These are phyloP conservation scores for Graphilbum fragrans DNA, from an alignment of 2,329 filamentous ascomycete genomes.

Conservation along the genomic window DNA sequence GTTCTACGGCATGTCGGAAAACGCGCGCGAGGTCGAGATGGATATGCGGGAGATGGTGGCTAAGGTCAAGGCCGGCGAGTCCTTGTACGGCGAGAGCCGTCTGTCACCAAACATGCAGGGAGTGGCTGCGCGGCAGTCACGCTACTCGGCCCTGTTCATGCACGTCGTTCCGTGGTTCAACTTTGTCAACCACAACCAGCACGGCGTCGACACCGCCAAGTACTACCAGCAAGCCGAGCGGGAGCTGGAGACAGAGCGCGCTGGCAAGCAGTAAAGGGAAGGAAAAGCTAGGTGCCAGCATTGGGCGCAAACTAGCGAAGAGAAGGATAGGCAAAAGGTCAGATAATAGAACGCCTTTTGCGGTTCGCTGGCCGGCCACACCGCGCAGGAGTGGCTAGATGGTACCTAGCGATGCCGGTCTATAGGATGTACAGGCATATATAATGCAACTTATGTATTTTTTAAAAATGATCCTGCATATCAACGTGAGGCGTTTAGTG, in stretches of 20 bases:
- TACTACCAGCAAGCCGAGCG: slow-evolving; percentile 94
- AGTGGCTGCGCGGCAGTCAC: slow-evolving; percentile 80
- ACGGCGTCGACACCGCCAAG: slow-evolving; percentile 96
- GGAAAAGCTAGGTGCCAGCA: not conserved
- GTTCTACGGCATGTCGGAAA: slow-evolving; percentile 93
- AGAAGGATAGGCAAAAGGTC: no score
- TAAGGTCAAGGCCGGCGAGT: slow-evolving; percentile 85
- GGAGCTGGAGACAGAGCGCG: slow-evolving; percentile 70
- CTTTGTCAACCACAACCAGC: slow-evolving; percentile 91
- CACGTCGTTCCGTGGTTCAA: slow-evolving; percentile 94
- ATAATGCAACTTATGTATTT: no score
- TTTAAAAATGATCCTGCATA: no score
- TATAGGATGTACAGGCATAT: no score
- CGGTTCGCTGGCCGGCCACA: no score
- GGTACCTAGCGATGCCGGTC: no score
- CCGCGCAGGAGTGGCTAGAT: no score
- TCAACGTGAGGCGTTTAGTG: no score
- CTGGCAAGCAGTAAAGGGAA: slow-evolving; percentile 1
- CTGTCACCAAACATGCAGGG: slow-evolving; percentile 87
- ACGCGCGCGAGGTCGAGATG: slow-evolving; percentile 81
- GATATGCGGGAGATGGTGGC: slow-evolving; percentile 98
- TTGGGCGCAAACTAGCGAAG: no score
- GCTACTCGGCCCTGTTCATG: slow-evolving; percentile 76
- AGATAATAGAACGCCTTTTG: no score
- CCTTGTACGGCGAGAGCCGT: slow-evolving; percentile 71